These are phyloP conservation scores for Ganoderma resinaceum DNA, from an alignment of 1,284 basidiomycete genomes.

Conservation along the genomic window DNA sequence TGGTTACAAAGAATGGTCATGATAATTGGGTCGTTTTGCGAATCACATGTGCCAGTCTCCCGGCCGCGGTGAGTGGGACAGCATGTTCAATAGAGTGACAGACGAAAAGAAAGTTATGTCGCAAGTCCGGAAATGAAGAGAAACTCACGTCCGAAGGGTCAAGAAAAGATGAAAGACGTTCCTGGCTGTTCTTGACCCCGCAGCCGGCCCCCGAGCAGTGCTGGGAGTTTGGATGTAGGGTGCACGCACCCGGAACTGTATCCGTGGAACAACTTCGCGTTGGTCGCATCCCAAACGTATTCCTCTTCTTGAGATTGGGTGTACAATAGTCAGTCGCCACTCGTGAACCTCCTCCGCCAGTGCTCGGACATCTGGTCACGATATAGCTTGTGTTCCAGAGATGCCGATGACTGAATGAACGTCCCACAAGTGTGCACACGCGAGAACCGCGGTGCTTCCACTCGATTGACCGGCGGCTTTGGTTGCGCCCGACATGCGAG, in stretches of 20 bases:
- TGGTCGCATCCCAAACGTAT: neutral
- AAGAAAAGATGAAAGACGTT: neutral
- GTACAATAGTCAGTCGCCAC: neutral
- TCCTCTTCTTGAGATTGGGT: neutral
- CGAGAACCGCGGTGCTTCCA: neutral
- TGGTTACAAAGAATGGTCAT: neutral
- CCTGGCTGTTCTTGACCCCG: neutral
- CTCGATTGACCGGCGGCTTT: neutral
- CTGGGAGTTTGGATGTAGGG: neutral
- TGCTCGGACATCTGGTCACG: neutral
- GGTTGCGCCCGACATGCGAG: neutral
- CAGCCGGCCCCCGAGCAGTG: neutral
- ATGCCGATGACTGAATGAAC: neutral
- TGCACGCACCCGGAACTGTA: neutral
- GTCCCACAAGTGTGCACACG: neutral
- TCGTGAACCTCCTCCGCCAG: neutral
- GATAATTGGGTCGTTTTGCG: neutral
- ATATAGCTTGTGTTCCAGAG: neutral
- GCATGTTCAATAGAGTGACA: neutral
- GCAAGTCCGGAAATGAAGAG: neutral
- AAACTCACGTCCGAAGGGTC: neutral
- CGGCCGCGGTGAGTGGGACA: neutral
- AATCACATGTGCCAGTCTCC: neutral
- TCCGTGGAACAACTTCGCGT: neutral
- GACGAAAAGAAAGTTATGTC: slow-evolving; percentile 4